A percentile compares a stretch with the other conserved stretches of the same genome.
Evolutionary conservation across 129 eudicot species (phyloP).

Genomic region (Deinandra increscens): DNA sequence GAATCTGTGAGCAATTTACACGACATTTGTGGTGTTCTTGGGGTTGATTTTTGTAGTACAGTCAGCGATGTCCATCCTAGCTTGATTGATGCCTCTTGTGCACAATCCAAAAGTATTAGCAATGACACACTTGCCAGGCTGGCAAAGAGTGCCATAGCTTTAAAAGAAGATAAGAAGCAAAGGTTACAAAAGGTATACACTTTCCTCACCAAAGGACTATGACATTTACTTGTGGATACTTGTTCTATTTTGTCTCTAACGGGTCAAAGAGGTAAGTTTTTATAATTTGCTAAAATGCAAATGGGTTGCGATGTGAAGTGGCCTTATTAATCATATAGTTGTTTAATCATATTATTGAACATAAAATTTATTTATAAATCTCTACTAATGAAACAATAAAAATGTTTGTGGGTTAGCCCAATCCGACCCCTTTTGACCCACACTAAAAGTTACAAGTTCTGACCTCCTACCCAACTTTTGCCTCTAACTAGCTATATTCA

Average conservation of each 20-base stretch:
- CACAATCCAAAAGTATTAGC: slow-evolving; percentile 88
- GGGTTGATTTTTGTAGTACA: slow-evolving; percentile 75
- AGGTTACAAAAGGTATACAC: slow-evolving; percentile 74
- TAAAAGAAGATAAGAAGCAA: slow-evolving; percentile 82
- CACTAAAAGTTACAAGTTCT: background rate
- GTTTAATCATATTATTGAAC: background rate
- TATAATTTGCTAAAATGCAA: background rate
- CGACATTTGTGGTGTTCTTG: slow-evolving; percentile 92
- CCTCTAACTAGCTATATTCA: background rate
- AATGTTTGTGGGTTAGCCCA: background rate
- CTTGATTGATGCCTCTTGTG: slow-evolving; percentile 62
- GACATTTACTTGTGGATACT: no score
- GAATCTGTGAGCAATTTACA: slow-evolving; percentile 87
- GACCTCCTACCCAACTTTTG: background rate
- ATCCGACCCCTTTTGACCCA: background rate
- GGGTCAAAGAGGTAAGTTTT: background rate
- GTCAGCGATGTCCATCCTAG: slow-evolving; percentile 91
- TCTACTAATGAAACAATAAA: background rate
- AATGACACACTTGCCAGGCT: slow-evolving; percentile 75
- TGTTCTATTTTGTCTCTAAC: background rate
- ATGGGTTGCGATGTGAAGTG: background rate
- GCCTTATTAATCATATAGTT: background rate
- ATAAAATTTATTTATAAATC: background rate
- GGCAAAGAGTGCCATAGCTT: slow-evolving; percentile 73
- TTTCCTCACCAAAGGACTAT: background rate